These are phyloP conservation scores for Pythium brachiatum DNA, from an alignment of 352 stramenopile species.

Conservation along the genomic window DNA sequence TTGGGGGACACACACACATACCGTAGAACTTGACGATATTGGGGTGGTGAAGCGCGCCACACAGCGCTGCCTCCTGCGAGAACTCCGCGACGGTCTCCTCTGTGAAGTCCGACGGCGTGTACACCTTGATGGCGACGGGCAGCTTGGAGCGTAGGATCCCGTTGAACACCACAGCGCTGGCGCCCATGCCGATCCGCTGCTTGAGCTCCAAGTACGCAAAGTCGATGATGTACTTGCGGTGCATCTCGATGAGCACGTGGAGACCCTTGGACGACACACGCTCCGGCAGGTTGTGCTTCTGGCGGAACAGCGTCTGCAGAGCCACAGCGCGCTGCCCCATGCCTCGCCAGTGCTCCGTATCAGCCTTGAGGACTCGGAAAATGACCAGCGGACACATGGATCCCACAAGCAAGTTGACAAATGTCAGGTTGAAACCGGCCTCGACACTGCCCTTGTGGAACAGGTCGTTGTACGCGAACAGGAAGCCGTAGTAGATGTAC, in stretches of 20 bases:
- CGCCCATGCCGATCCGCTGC: constrained; percentile 36
- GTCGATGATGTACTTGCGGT: constrained; percentile 52
- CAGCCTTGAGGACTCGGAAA: constrained; percentile 42
- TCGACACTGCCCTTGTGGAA: constrained; percentile 50
- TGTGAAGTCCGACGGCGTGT: constrained; percentile 35
- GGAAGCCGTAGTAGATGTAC: constrained; percentile 25
- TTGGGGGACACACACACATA: constrained; percentile 72
- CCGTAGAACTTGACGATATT: constrained; percentile 82
- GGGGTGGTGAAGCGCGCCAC: constrained; percentile 55
- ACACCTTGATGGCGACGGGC: constrained; percentile 45
- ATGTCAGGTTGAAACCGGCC: constrained; percentile 56
- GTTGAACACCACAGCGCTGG: constrained; percentile 22
- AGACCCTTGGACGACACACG: constrained; percentile 37
- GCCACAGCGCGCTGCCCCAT: constrained; percentile 31
- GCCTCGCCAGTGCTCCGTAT: constrained; percentile 52
- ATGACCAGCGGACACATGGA: constrained; percentile 37
- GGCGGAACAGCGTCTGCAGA: constrained; percentile 31
- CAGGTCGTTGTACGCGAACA: constrained; percentile 35
- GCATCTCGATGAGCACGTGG: constrained; percentile 52
- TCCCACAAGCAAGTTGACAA: constrained; percentile 35
- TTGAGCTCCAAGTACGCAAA: constrained; percentile 43
- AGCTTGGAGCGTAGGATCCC: constrained; percentile 35
- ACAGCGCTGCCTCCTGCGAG: constrained; percentile 71
- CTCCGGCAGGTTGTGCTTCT: constrained; percentile 36
- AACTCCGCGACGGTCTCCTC: constrained; percentile 40